Percentiles rank a stretch among this genome's conserved stretches.
phyloP scores from a whole-genome alignment of 345 rosid genomes.

The Eucalyptus curtisii region DNA sequence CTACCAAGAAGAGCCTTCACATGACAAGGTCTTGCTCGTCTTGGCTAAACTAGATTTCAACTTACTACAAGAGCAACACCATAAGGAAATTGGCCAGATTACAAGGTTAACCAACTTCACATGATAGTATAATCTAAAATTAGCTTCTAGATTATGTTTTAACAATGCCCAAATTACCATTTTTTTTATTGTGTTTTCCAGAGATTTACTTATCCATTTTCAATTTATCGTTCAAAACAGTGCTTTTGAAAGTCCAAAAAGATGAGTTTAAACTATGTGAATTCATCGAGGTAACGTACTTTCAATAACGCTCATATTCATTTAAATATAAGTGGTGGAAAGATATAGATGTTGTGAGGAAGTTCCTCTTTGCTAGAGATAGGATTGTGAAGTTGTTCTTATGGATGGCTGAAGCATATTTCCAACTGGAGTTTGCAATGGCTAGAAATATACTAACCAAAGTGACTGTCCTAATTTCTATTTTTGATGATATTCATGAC shows the following conservation, averaged over 20 bases:
- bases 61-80: not conserved
- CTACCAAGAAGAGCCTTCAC: not conserved
- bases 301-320: not conserved
- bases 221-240: not conserved
- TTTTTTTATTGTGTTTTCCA: not conserved
- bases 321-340: constrained; percentile 8
- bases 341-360: not conserved
- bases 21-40: not conserved
- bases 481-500: not conserved
- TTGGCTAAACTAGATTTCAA: constrained; percentile 5
- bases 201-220: not conserved
- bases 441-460: not conserved
- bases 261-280: not conserved
- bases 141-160: not conserved
- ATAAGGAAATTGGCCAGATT: not conserved
- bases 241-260: not conserved
- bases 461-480: not conserved
- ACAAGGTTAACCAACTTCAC: not conserved
- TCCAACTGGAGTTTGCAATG: not conserved
- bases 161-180: not conserved
- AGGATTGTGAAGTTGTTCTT: not conserved
- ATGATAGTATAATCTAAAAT: not conserved
- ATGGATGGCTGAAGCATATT: not conserved
- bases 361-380: constrained; percentile 2
- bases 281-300: not conserved